A percentile compares a stretch with the other conserved stretches of the same genome.
These are phyloP conservation scores for Seminavis robusta DNA, from an alignment of 108 stramenopile genomes.

Conservation along the genomic window DNA sequence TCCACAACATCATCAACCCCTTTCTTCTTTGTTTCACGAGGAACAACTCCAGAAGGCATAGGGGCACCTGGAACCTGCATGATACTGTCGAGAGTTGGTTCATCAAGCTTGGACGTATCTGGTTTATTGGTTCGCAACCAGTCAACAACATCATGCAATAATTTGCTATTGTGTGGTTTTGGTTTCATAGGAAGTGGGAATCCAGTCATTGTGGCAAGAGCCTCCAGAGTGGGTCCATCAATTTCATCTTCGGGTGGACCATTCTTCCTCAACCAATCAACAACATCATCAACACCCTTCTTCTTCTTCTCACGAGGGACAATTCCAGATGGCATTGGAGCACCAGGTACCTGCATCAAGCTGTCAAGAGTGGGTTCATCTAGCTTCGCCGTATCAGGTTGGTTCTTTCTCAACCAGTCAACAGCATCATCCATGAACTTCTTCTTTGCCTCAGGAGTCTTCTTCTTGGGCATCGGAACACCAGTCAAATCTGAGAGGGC, in stretches of 20 bases:
- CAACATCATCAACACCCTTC: neutral
- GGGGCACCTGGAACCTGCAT: neutral
- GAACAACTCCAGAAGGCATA: neutral
- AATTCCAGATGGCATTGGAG: no score
- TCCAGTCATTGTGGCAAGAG: conserved; percentile 2
- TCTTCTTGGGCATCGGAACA: neutral
- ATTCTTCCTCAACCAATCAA: conserved; percentile 9
- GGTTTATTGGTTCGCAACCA: conserved; percentile 10
- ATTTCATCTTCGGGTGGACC: neutral
- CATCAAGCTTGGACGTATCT: neutral
- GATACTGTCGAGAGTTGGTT: neutral
- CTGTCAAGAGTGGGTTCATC: conserved; percentile 3
- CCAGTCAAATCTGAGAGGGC: neutral
- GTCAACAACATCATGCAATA: neutral
- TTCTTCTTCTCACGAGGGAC: neutral
- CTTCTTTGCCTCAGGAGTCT: conserved; percentile 5
- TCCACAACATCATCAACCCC: conserved; percentile 3
- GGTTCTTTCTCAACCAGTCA: conserved; percentile 8
- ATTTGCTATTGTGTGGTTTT: conserved; percentile 4
- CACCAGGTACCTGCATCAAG: neutral
- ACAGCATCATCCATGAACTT: conserved; percentile 1
- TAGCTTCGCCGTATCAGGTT: neutral
- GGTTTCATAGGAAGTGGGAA: neutral
- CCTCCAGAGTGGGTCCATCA: conserved; percentile 3
- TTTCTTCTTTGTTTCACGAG: neutral